phyloP scores from a whole-genome alignment of 768 basidiomycete species.

The Floccularia luteovirens region DNA sequence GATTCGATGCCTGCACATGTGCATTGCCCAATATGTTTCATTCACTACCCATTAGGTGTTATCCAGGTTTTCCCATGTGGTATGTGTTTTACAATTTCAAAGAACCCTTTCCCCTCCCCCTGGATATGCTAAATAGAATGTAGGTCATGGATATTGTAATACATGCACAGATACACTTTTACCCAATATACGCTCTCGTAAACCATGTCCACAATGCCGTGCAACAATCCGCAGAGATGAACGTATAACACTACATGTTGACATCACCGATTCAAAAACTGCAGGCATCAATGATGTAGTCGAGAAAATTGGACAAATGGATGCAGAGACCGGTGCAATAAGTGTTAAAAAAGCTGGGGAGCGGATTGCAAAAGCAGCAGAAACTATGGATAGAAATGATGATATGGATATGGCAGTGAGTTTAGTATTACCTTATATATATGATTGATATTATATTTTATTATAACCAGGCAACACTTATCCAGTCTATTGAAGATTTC shows the following conservation, averaged over 20 bases:
- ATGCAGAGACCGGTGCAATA: constrained; percentile 19
- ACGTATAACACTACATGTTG: constrained; percentile 18
- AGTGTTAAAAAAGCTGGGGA: constrained; percentile 27
- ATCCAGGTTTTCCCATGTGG: constrained; percentile 28
- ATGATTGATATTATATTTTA: not conserved
- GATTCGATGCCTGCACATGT: not conserved
- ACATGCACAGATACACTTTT: constrained; percentile 21
- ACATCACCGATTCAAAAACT: constrained; percentile 16
- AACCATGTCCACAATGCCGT: constrained; percentile 12
- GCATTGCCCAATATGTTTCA: constrained; percentile 17
- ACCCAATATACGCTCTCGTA: constrained; percentile 8
- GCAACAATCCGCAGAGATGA: constrained; percentile 11
- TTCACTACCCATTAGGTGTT: constrained; percentile 12
- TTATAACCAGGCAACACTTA: constrained; percentile 18
- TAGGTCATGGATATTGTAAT: constrained; percentile 36
- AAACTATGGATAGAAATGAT: constrained; percentile 14
- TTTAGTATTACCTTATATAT: constrained; percentile 1
- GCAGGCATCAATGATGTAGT: constrained; percentile 15
- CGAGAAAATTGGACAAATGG: constrained; percentile 26
- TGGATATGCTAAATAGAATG: constrained; percentile 2
- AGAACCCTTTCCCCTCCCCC: too few relatives aligned
- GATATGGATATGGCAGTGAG: constrained; percentile 20
- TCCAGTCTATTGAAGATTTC: constrained; percentile 31
- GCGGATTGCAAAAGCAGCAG: constrained; percentile 22
- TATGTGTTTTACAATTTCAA: constrained; percentile 9